phyloP scores from a whole-genome alignment of 108 stramenopile genomes.

The Chaetoceros tenuissimus region DNA sequence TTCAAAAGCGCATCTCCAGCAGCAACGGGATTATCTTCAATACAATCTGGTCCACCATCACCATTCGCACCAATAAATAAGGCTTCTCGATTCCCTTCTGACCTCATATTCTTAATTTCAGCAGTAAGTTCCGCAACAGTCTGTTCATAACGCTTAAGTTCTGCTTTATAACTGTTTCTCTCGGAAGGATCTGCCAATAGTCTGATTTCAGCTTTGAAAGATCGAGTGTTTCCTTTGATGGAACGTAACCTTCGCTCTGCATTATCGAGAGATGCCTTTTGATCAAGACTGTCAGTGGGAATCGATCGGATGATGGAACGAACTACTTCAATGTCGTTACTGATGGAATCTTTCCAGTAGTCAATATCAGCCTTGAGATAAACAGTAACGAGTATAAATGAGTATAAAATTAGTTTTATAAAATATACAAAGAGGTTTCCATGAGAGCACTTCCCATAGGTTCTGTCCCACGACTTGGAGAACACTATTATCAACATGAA shows the following conservation, averaged over 20 bases:
- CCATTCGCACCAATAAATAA: slow-evolving; percentile 46
- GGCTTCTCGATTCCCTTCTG: slow-evolving; percentile 48
- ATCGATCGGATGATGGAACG: slow-evolving; percentile 36
- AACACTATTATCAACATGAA: too few species aligned
- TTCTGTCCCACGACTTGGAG: too few species aligned
- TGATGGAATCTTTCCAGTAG: slow-evolving; percentile 82
- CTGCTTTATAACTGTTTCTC: slow-evolving; percentile 41
- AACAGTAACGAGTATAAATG: too few species aligned
- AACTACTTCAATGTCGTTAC: slow-evolving; percentile 57
- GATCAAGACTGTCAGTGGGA: slow-evolving; percentile 28
- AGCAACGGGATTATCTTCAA: slow-evolving; percentile 39
- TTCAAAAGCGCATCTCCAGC: slow-evolving; percentile 65
- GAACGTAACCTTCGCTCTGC: slow-evolving; percentile 55
- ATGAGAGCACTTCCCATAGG: too few species aligned
- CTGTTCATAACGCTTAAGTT: slow-evolving; percentile 42
- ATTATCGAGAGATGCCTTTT: slow-evolving; percentile 42
- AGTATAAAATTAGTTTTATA: not conserved
- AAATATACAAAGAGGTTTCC: not conserved
- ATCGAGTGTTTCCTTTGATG: slow-evolving; percentile 61
- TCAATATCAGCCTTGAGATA: slow-evolving; percentile 68
- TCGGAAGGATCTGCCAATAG: slow-evolving; percentile 48
- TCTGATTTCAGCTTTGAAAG: slow-evolving; percentile 81
- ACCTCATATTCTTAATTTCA: slow-evolving; percentile 57
- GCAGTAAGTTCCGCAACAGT: slow-evolving; percentile 44
- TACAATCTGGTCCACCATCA: slow-evolving; percentile 7